Percentiles rank a stretch among this genome's conserved stretches.
Conservation (phyloP, 306 rosid genomes). For the apple (Malus domestica) region ASM211411v1 NC_041804.1:5973501-5974000, state of each 20-base stretch:
- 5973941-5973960: slow-evolving; percentile 47
- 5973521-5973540: slow-evolving; percentile 93
- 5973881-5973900: slow-evolving; percentile 12
- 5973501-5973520: slow-evolving; percentile 46
- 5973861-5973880: slow-evolving; percentile 89
- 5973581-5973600: slow-evolving; percentile 83
- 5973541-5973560: slow-evolving; percentile 80
- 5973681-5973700: slow-evolving; percentile 2
- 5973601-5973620: slow-evolving; percentile 86
- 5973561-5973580: slow-evolving; percentile 98
- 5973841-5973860: slow-evolving; percentile 89
- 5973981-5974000: slow-evolving; percentile 86
- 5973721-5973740: slow-evolving; percentile 93
- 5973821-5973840: slow-evolving; percentile 79
- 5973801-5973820: slow-evolving; percentile 66
- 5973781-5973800: slow-evolving; percentile 69
- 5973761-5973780: slow-evolving; percentile 75
- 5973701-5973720: slow-evolving; percentile 5
- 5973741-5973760: slow-evolving; percentile 90
- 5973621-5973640: slow-evolving; percentile 51
- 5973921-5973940: slow-evolving; percentile 9
- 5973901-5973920: slow-evolving; percentile 2
- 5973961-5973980: slow-evolving; percentile 88
- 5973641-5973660: slow-evolving; percentile 1
- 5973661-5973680: slow-evolving; percentile 10